These are phyloP conservation scores for Shiraia sp. DNA, from an alignment of 2,329 filamentous ascomycete species.

Conservation along the genomic window DNA sequence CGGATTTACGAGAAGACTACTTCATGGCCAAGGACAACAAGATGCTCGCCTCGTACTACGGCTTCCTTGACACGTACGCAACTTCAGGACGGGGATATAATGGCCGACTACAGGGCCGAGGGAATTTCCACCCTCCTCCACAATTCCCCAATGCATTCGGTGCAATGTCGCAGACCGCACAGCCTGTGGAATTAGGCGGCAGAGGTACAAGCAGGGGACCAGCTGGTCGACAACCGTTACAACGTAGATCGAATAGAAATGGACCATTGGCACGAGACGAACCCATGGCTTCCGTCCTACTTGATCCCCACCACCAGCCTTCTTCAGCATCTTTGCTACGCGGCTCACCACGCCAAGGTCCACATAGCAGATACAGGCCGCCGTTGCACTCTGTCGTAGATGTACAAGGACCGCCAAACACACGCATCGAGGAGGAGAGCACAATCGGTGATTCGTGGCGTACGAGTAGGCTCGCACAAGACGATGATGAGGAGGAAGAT, in stretches of 20 bases:
- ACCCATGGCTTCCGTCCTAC: slow-evolving; percentile 72
- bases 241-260: slow-evolving; percentile 29
- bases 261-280: slow-evolving; percentile 47
- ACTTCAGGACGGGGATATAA: slow-evolving; percentile 38
- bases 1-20: slow-evolving; percentile 78
- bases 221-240: slow-evolving; percentile 23
- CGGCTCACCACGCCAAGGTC: slow-evolving; percentile 51
- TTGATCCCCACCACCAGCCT: slow-evolving; percentile 78
- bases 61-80: slow-evolving; percentile 87
- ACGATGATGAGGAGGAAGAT: slow-evolving; percentile 55
- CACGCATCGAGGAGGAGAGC: slow-evolving; percentile 56
- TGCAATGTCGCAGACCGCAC: slow-evolving; percentile 48
- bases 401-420: slow-evolving; percentile 8
- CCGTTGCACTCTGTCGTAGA: slow-evolving; percentile 28
- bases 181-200: slow-evolving; percentile 53
- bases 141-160: slow-evolving; percentile 69
- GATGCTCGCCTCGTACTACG: slow-evolving; percentile 96
- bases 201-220: slow-evolving; percentile 34
- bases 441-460: slow-evolving; percentile 65
- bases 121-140: slow-evolving; percentile 74
- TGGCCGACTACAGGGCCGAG: slow-evolving; percentile 50
- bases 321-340: slow-evolving; percentile 52
- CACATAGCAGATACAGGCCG: slow-evolving; percentile 51
- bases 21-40: slow-evolving; percentile 95
- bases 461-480: slow-evolving; percentile 47